Percentiles rank a stretch among this genome's conserved stretches.
Conservation (phyloP, 331 rosid genomes). For the Phaseolus coccineus region DNA sequence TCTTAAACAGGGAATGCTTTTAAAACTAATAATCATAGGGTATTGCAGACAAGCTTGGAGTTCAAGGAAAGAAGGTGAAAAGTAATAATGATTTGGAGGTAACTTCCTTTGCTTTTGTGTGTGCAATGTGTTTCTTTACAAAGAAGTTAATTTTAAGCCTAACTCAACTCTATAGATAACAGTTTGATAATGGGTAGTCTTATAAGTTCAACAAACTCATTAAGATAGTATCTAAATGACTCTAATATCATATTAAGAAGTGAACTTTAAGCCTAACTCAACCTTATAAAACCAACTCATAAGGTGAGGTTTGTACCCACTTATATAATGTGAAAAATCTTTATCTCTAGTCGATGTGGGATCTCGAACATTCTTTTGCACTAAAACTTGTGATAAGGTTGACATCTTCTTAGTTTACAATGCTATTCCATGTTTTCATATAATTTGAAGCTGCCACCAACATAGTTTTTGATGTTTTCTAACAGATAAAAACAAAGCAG, state of each 20-base stretch:
- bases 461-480: background rate
- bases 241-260: too few species aligned
- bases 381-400: background rate
- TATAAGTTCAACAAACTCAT: too few species aligned
- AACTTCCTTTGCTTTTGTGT: background rate
- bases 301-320: too few species aligned
- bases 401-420: background rate
- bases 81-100: constrained; percentile 60
- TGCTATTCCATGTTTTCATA: background rate
- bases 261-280: too few species aligned
- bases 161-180: too few species aligned
- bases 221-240: too few species aligned
- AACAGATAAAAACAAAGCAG: too few species aligned
- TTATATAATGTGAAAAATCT: too few species aligned
- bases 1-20: constrained; percentile 10
- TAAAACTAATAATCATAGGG: background rate
- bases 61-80: constrained; percentile 73
- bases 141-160: too few species aligned
- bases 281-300: too few species aligned
- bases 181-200: too few species aligned
- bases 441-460: background rate
- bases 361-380: background rate
- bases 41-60: constrained; percentile 63
- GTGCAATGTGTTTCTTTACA: background rate
- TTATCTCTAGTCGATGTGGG: too few species aligned